Percentiles rank a stretch among this genome's conserved stretches.
Conservation (phyloP, 257 asterid genomes). For the Solanum sejunctum region DNA sequence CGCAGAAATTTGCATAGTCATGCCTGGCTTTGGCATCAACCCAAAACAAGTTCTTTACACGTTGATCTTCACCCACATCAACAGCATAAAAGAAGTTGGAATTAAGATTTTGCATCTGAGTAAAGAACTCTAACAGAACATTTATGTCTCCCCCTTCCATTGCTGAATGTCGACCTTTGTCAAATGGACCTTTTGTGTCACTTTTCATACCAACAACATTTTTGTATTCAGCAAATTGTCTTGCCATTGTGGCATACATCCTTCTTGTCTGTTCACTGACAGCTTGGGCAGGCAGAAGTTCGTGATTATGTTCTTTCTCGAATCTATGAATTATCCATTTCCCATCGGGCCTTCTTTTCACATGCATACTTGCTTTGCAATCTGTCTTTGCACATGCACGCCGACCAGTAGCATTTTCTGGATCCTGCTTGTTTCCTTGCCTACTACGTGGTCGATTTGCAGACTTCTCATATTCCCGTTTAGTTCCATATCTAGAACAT, state of each 20-base stretch:
- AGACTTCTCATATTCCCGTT: conserved; percentile 83
- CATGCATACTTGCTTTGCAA: conserved; percentile 99
- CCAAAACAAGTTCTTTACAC: conserved; percentile 70
- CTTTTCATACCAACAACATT: conserved; percentile 67
- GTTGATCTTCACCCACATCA: conserved; percentile 72
- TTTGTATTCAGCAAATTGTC: conserved; percentile 88
- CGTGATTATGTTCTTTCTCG: conserved; percentile 94
- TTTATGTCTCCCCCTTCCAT: conserved; percentile 52
- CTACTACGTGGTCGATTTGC: conserved; percentile 73
- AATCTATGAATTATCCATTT: conserved; percentile 93
- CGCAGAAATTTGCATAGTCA: conserved; percentile 56
- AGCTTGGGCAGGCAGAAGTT: conserved; percentile 85
- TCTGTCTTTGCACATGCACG: conserved; percentile 89
- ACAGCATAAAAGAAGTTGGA: conserved; percentile 78
- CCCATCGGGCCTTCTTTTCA: conserved; percentile 83
- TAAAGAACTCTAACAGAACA: conserved; percentile 53
- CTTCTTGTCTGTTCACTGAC: conserved; percentile 86
- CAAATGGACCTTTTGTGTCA: conserved; percentile 57
- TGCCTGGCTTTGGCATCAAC: conserved; percentile 89
- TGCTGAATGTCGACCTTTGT: conserved; percentile 52
- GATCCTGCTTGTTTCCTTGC: conserved; percentile 74
- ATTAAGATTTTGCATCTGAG: conserved; percentile 65
- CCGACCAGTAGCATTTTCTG: conserved; percentile 80
- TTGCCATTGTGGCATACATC: conserved; percentile 95
- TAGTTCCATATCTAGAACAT: conserved; percentile 91